Conservation (phyloP, 345 rosid genomes). For the Acer campestre region DNA sequence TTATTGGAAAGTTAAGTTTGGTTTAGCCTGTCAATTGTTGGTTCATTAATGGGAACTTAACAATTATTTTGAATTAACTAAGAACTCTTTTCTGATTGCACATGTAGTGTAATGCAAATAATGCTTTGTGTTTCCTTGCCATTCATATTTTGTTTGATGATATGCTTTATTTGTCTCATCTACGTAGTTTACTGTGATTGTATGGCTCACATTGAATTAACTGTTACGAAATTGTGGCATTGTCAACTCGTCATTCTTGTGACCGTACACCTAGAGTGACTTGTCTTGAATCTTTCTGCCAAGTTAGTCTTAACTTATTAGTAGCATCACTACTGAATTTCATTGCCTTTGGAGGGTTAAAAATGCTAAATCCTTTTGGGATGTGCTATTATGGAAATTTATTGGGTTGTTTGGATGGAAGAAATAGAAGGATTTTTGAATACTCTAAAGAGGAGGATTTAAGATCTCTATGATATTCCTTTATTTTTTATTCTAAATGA, state of each 20-base stretch:
- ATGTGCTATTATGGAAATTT: neutral
- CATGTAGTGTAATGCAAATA: neutral
- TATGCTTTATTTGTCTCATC: neutral
- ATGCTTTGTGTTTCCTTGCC: neutral
- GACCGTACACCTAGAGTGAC: neutral
- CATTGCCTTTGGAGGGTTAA: neutral
- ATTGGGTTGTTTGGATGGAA: neutral
- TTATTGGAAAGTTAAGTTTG: neutral
- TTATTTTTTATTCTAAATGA: neutral
- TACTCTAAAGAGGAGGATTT: neutral
- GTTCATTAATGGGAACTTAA: neutral
- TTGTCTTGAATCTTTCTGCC: neutral
- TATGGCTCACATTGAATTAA: neutral
- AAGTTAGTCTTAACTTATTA: neutral
- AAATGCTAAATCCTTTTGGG: neutral
- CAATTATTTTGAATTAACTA: neutral
- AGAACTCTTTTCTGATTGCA: neutral
- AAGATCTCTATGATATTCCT: neutral
- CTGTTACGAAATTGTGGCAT: neutral
- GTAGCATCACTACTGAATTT: neutral
- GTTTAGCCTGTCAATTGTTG: neutral
- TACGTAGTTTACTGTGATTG: neutral
- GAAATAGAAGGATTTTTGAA: neutral
- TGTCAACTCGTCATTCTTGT: neutral
- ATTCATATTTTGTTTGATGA: neutral